Evolutionary conservation across 2,329 filamentous ascomycete genomes (phyloP).

Genomic region (Biscogniauxia sp.): DNA sequence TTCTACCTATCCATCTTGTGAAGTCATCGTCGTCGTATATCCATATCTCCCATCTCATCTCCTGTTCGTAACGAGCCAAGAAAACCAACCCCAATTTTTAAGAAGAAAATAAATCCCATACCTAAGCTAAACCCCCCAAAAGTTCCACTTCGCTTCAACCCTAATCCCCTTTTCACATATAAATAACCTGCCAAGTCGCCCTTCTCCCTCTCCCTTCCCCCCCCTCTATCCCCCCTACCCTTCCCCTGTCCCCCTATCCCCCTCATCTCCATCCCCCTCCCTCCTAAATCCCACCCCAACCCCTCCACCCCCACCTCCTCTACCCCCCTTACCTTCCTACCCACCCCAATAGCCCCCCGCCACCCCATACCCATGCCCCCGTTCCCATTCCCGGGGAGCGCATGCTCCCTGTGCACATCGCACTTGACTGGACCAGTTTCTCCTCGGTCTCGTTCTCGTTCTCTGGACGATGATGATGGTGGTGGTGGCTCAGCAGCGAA

Average conservation of each 20-base stretch:
- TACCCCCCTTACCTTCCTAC: no score
- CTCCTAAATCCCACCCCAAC: no score
- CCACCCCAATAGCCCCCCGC: no score
- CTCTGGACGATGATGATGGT: neutral
- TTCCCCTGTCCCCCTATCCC: neutral
- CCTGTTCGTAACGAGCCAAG: no score
- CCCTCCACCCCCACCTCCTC: no score
- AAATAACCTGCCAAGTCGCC: no score
- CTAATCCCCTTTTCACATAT: no score
- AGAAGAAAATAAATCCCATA: neutral
- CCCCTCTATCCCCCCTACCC: conserved; percentile 2
- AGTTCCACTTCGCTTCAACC: neutral
- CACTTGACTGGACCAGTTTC: conserved; percentile 22
- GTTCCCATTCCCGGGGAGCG: neutral
- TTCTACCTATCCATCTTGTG: no score
- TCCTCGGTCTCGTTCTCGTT: neutral
- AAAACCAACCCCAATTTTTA: neutral
- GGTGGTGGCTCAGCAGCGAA: neutral
- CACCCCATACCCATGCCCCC: no score
- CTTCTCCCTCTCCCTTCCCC: neutral
- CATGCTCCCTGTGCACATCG: conserved; percentile 12
- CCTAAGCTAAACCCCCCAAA: neutral
- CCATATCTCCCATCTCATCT: no score
- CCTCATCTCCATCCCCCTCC: conserved; percentile 5
- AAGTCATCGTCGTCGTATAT: no score